Base-by-base conservation (phyloP, 257 asterid genomes). In the Solanum lycopersicoides region DNA sequence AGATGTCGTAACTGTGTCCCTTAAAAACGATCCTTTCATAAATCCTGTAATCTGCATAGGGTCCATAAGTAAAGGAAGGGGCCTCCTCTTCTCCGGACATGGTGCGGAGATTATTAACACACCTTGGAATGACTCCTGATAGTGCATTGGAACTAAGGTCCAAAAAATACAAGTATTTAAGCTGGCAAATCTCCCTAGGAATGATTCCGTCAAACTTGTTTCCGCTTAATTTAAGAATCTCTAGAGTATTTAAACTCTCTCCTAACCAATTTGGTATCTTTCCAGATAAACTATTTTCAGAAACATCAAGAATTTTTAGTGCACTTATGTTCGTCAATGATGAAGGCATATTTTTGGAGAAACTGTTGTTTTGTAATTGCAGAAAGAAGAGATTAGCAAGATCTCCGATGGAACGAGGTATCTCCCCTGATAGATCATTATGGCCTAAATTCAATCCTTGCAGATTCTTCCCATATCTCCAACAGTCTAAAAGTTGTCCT, bases 11-110 rank as follows among this genome's bases (percentile, higher is more conserved):
- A 53, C 63, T 18, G n/a, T 0, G 0, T 53, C 11, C 63, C 4
- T 7, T 7, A 2, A 3, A 0, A 56, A 7, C 11, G n/a, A 56
- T 0, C 4, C 20, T 56, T 56, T 1, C 65, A 18, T 0, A 2
- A 56, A 56, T 1, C n/a, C 4, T 56, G 65, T 56, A 56, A 56
- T 56, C 65, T 56, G 65, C 65, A 56, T 56, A 56, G 65, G n/a
- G 65, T 56, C 65, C 65, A 56, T 56, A 0, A 56, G 12, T 56
- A 56, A 56, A 56, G 65, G 65, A 56, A 56, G 65, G n/a, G 0
- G 65, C n/a, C 65, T 56, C 65, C n/a, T 56, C 65, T 56, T 56
- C 65, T 56, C n/a, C 65, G n/a, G 65, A 56, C 63, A 56, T 56
- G 63, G 63, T 56, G 23, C n/a, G n/a, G 63, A 56, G 63, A 56